phyloP scores from a whole-genome alignment of 768 basidiomycete genomes.

The Leucogyrophana mollusca region DNA sequence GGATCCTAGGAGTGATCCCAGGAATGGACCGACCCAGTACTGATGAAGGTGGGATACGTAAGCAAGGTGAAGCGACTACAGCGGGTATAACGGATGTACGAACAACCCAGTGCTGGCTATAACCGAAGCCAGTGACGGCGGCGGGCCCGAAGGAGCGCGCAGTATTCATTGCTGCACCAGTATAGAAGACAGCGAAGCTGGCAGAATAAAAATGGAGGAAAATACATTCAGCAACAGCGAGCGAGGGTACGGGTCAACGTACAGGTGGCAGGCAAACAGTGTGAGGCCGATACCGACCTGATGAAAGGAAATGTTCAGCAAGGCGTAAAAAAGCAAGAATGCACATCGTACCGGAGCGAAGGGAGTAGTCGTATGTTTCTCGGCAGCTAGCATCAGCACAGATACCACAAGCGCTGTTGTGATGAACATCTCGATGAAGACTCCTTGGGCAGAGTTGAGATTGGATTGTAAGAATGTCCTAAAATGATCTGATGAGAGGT shows the following conservation, averaged over 20 bases:
- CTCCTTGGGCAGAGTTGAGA: conserved; percentile 53
- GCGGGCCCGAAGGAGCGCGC: conserved; percentile 73
- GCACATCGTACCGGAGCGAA: conserved; percentile 55
- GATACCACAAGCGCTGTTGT: conserved; percentile 57
- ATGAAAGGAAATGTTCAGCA: conserved; percentile 1
- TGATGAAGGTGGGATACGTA: conserved; percentile 21
- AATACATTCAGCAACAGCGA: neutral
- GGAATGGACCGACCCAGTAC: conserved; percentile 72
- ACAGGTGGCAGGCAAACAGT: conserved; percentile 63
- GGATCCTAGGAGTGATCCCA: conserved; percentile 61
- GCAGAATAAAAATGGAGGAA: no score
- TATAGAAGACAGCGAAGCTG: conserved; percentile 62
- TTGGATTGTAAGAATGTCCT: conserved; percentile 49
- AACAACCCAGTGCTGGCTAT: conserved; percentile 60
- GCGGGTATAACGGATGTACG: conserved; percentile 15
- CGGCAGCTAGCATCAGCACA: conserved; percentile 72
- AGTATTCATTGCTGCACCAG: conserved; percentile 67
- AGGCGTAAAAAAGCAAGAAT: neutral
- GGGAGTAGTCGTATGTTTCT: conserved; percentile 64
- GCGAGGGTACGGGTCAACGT: conserved; percentile 13
- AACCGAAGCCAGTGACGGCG: conserved; percentile 58
- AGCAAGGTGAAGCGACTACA: conserved; percentile 4
- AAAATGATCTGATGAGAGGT: conserved; percentile 6
- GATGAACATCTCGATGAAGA: conserved; percentile 74
- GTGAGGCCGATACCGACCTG: conserved; percentile 67